Evolutionary conservation across 768 basidiomycete species (phyloP).

Genomic region (Phaffia tasmanica): DNA sequence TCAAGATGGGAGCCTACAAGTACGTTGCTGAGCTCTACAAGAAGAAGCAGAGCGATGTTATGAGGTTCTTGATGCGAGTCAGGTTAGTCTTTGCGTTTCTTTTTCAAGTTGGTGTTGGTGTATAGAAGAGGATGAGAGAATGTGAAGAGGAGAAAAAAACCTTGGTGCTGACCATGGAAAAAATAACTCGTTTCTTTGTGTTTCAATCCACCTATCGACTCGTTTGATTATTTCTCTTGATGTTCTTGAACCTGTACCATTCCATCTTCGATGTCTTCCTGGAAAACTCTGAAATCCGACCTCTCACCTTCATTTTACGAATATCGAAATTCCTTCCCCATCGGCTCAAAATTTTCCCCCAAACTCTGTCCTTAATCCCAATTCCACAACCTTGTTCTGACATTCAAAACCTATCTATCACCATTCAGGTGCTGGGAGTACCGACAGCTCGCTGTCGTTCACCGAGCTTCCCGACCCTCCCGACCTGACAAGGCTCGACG

Average conservation of each 20-base stretch:
- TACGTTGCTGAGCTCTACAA: constrained; percentile 96
- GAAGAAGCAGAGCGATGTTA: constrained; percentile 84
- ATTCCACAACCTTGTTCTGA: neutral
- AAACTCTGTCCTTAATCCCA: neutral
- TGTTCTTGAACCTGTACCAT: too few relatives aligned
- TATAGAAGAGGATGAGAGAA: neutral
- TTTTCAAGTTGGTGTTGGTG: neutral
- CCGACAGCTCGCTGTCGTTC: constrained; percentile 94
- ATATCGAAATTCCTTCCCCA: neutral
- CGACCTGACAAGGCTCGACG: constrained; percentile 98
- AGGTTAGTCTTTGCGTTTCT: constrained; percentile 47
- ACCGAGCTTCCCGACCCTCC: constrained; percentile 94
- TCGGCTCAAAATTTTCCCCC: neutral
- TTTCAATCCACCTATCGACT: neutral
- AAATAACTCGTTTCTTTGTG: neutral
- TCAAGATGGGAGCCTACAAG: constrained; percentile 28
- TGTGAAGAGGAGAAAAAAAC: neutral
- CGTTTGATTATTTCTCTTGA: neutral
- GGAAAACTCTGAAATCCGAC: too few relatives aligned
- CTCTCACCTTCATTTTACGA: neutral
- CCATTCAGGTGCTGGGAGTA: constrained; percentile 83
- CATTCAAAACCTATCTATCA: too few relatives aligned
- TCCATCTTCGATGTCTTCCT: too few relatives aligned
- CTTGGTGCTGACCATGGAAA: constrained; percentile 1
- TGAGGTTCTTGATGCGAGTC: constrained; percentile 95